Evolutionary conservation across 352 stramenopile genomes (phyloP).

Genomic region (Phytophthora quininea): DNA sequence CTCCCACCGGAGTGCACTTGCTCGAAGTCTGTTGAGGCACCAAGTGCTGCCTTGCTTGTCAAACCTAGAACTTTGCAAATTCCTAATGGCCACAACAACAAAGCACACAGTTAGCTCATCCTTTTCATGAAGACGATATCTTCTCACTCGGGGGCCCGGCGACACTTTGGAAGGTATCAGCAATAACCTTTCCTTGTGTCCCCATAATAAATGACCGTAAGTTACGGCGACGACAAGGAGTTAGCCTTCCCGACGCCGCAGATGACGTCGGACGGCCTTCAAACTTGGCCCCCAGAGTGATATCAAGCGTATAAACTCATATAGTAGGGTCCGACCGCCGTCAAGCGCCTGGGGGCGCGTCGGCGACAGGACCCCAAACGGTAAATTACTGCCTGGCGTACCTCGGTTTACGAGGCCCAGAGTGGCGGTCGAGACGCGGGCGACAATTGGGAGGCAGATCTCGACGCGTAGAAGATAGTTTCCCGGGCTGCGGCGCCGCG

Average conservation of each 20-base stretch:
- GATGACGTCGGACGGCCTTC: constrained; percentile 3
- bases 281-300: constrained; percentile 6
- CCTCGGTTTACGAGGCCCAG: constrained; percentile 38
- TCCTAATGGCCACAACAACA: constrained; percentile 1
- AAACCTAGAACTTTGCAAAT: constrained; percentile 13
- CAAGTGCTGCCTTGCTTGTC: constrained; percentile 2
- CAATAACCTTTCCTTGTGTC: background rate
- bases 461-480: constrained; percentile 37
- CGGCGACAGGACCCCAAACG: constrained; percentile 13
- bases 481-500: constrained; percentile 22
- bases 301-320: background rate
- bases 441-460: constrained; percentile 22
- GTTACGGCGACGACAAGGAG: constrained; percentile 25
- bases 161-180: background rate
- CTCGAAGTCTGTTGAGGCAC: background rate
- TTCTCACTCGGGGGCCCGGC: constrained; percentile 2
- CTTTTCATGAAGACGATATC: constrained; percentile 10
- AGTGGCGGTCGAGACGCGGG: constrained; percentile 15
- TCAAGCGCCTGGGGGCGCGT: background rate
- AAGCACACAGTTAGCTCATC: constrained; percentile 17
- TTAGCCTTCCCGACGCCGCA: constrained; percentile 5
- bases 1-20: constrained; percentile 7
- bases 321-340: background rate
- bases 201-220: constrained; percentile 49
- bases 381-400: constrained; percentile 51